These are phyloP conservation scores for Pezicula carpinea DNA, from an alignment of 2,329 filamentous ascomycete genomes.

Conservation along the genomic window DNA sequence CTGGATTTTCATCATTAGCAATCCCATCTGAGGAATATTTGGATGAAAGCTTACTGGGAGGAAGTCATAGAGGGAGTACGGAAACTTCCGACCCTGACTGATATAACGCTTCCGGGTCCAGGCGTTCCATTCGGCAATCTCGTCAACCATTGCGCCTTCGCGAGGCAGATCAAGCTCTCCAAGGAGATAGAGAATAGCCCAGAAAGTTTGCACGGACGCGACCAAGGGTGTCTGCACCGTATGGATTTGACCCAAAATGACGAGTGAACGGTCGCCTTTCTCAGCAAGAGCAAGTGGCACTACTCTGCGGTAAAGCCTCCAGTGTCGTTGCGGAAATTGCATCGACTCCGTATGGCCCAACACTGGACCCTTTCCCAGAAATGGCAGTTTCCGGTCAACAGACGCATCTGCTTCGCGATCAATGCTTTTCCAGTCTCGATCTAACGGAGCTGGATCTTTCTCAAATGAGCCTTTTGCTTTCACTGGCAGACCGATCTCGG, in stretches of 20 bases:
- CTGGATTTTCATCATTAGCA: conserved; percentile 9
- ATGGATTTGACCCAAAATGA: conserved; percentile 29
- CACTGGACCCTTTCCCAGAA: conserved; percentile 15
- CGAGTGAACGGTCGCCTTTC: conserved; percentile 27
- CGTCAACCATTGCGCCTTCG: conserved; percentile 25
- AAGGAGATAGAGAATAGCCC: conserved; percentile 27
- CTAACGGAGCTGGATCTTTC: conserved; percentile 2
- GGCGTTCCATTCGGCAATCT: conserved; percentile 28
- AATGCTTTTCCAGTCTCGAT: conserved; percentile 18
- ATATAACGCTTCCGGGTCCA: conserved; percentile 33
- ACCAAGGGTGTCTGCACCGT: conserved; percentile 27
- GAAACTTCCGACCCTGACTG: conserved; percentile 25
- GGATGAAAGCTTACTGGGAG: conserved; percentile 27
- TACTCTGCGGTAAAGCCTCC: conserved; percentile 22
- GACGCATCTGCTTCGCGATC: conserved; percentile 18
- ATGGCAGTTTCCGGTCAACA: conserved; percentile 23
- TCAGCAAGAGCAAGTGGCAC: conserved; percentile 19
- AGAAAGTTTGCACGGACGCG: conserved; percentile 28
- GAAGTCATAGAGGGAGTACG: conserved; percentile 30
- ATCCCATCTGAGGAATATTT: neutral
- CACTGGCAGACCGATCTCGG: conserved; percentile 18
- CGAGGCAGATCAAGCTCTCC: conserved; percentile 27
- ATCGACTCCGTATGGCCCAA: conserved; percentile 11
- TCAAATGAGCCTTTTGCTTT: neutral
- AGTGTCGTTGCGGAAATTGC: conserved; percentile 19